Percentiles rank a stretch among this genome's conserved stretches.
phyloP scores from a whole-genome alignment of 1,139 yeast species.

The Candida albicans region DNA sequence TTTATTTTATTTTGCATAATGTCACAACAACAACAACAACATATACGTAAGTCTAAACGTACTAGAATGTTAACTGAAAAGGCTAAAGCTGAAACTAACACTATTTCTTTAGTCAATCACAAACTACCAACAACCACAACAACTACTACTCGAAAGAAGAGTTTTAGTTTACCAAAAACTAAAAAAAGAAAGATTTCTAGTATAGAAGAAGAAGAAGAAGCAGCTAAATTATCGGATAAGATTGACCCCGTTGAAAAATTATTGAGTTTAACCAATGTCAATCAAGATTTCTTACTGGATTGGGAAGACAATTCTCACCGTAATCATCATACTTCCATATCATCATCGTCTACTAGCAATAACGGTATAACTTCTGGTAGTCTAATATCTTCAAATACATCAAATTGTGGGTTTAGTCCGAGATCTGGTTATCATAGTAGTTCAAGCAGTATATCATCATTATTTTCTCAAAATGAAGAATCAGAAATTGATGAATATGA shows the following conservation, averaged over 20 bases:
- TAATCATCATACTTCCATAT: not conserved
- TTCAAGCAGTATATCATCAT: no score
- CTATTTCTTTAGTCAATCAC: constrained; percentile 1
- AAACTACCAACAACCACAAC: not conserved
- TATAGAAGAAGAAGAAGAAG: constrained; percentile 14
- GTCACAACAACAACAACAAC: not conserved
- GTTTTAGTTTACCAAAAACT: not conserved
- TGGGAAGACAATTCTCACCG: constrained; percentile 7
- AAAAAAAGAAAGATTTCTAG: constrained; percentile 18
- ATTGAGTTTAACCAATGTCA: constrained; percentile 36
- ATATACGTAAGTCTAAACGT: constrained; percentile 36
- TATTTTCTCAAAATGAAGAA: not conserved
- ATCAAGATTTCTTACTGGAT: constrained; percentile 18
- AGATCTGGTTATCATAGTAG: no score
- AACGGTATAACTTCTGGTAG: no score
- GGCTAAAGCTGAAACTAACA: constrained; percentile 14
- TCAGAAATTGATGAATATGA: constrained; percentile 7
- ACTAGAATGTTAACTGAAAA: constrained; percentile 26
- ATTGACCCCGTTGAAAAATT: constrained; percentile 49
- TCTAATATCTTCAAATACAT: no score
- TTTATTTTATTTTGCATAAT: constrained; percentile 5
- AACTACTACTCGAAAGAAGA: not conserved
- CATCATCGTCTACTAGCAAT: no score
- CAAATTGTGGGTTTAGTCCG: no score
- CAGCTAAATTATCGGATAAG: constrained; percentile 25